Evolutionary conservation across 306 rosid species (phyloP).

Genomic region (Purshia tridentata): DNA sequence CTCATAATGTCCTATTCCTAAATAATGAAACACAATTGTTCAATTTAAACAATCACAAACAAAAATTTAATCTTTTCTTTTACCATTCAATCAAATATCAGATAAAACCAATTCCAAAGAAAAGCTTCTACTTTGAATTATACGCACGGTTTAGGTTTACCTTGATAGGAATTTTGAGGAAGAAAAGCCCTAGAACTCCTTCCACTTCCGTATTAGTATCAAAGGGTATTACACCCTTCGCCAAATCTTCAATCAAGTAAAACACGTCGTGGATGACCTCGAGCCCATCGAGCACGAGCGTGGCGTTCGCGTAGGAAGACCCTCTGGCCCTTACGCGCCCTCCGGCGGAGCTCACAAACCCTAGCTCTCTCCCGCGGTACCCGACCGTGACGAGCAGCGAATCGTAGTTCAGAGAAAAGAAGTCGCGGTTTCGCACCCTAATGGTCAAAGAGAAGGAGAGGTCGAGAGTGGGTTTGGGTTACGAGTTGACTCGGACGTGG

Average conservation of each 20-base stretch:
- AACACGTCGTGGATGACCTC: constrained; percentile 67
- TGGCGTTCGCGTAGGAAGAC: constrained; percentile 62
- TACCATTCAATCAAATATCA: neutral
- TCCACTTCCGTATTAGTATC: constrained; percentile 57
- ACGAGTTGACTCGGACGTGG: constrained; percentile 44
- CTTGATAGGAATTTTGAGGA: constrained; percentile 69
- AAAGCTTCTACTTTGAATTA: neutral
- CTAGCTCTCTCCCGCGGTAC: constrained; percentile 69
- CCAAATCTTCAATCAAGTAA: constrained; percentile 71
- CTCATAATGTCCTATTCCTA: too few species aligned
- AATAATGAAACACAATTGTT: neutral
- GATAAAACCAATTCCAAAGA: neutral
- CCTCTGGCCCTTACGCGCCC: constrained; percentile 59
- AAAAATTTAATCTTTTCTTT: neutral
- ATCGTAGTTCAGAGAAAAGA: constrained; percentile 65
- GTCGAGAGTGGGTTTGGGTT: constrained; percentile 52
- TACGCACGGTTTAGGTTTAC: constrained; percentile 26
- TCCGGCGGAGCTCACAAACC: constrained; percentile 51
- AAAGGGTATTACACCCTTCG: constrained; percentile 74
- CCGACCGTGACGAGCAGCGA: constrained; percentile 57
- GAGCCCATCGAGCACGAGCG: constrained; percentile 59
- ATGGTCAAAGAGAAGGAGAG: constrained; percentile 60
- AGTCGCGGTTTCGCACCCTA: constrained; percentile 57
- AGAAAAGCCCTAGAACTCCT: constrained; percentile 60
- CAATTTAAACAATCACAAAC: neutral